phyloP scores from a whole-genome alignment of 1,139 yeast species.

The Schizosaccharomyces versatilis region DNA sequence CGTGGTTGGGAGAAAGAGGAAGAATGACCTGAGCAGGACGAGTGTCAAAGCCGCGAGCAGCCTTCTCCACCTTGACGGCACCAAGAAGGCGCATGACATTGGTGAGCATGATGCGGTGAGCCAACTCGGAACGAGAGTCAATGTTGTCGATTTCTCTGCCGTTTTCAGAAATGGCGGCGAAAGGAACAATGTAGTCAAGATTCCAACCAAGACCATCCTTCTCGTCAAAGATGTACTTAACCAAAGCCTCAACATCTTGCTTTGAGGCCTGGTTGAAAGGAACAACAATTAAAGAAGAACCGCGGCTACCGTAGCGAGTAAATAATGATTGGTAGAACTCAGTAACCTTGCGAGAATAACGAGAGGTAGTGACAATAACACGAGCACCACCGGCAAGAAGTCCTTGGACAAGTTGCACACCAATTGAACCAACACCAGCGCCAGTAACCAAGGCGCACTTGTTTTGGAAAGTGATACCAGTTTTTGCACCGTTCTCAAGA shows the following conservation, averaged over 20 bases:
- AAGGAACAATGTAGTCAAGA: slow-evolving; percentile 83
- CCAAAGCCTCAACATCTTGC: slow-evolving; percentile 71
- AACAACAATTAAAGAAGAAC: slow-evolving; percentile 78
- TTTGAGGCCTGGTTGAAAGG: slow-evolving; percentile 86
- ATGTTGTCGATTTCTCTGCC: slow-evolving; percentile 86
- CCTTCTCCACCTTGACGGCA: slow-evolving; percentile 65
- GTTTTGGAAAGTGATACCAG: slow-evolving; percentile 75
- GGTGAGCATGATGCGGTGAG: slow-evolving; percentile 95
- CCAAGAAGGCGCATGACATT: slow-evolving; percentile 83
- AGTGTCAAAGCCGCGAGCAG: slow-evolving; percentile 52
- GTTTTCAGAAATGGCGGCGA: slow-evolving; percentile 96
- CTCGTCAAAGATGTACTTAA: slow-evolving; percentile 68
- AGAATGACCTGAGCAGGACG: slow-evolving; percentile 95
- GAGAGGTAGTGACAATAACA: slow-evolving; percentile 84
- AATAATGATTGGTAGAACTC: slow-evolving; percentile 88
- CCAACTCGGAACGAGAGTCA: slow-evolving; percentile 88
- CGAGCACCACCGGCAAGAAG: slow-evolving; percentile 93
- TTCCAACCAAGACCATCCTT: slow-evolving; percentile 96
- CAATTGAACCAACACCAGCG: slow-evolving; percentile 97
- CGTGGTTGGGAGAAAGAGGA: slow-evolving; percentile 95
- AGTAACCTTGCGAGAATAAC: slow-evolving; percentile 83
- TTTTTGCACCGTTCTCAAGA: slow-evolving; percentile 72
- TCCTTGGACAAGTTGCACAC: slow-evolving; percentile 91
- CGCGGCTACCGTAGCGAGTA: slow-evolving; percentile 77
- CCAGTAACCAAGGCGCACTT: slow-evolving; percentile 86